Percentiles rank a stretch among this genome's conserved stretches.
Evolutionary conservation across 2,329 filamentous ascomycete species (phyloP).

Genomic region (Onygenales sp.): DNA sequence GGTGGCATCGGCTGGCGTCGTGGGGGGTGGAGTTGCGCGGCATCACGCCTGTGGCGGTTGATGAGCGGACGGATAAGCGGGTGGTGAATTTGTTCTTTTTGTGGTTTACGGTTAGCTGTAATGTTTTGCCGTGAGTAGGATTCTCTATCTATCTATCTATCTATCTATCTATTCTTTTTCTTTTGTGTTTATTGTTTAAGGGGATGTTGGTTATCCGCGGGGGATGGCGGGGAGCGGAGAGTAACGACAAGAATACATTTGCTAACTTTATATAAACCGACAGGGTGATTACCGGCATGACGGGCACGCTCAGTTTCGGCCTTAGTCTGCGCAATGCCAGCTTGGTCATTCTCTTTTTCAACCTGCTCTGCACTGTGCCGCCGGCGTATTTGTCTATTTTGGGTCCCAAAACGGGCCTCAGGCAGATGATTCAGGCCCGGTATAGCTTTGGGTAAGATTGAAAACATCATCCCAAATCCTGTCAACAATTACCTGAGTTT

Average conservation of each 20-base stretch:
- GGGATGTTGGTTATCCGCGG: background rate
- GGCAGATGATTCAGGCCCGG: slow-evolving; percentile 20
- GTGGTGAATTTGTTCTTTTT: slow-evolving; percentile 45
- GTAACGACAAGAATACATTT: background rate
- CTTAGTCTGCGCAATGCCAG: slow-evolving; percentile 10
- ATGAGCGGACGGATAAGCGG: slow-evolving; percentile 44
- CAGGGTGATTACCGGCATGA: slow-evolving; percentile 12
- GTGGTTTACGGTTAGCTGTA: slow-evolving; percentile 50
- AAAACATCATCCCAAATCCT: background rate
- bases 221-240: background rate
- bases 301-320: slow-evolving; percentile 10
- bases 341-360: slow-evolving; percentile 20
- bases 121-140: slow-evolving; percentile 46
- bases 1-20: slow-evolving; percentile 11
- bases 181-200: background rate
- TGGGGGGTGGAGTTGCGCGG: slow-evolving; percentile 46
- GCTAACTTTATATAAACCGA: background rate
- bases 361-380: slow-evolving; percentile 16
- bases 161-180: background rate
- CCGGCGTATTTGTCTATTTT: slow-evolving; percentile 17
- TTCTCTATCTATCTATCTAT: background rate
- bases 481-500: too few relatives aligned
- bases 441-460: slow-evolving; percentile 20
- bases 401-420: slow-evolving; percentile 21
- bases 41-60: slow-evolving; percentile 46